Evolutionary conservation across 2,329 filamentous ascomycete genomes (phyloP).

Genomic region (Trichoderma cornu-damae): DNA sequence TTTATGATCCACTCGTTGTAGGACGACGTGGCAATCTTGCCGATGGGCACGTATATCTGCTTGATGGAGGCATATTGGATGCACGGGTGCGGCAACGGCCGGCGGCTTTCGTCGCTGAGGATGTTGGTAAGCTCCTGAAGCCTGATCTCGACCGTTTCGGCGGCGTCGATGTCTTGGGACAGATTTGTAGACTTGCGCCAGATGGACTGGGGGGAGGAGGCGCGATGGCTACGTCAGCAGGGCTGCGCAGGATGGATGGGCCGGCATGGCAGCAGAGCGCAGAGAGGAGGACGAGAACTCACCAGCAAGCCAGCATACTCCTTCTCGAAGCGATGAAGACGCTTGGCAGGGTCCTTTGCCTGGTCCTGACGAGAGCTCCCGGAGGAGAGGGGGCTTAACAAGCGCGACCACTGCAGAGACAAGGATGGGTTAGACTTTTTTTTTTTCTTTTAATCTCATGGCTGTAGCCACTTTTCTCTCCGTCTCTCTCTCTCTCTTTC

Average conservation of each 20-base stretch:
- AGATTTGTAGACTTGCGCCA: conserved; percentile 60
- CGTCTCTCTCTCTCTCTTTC: background rate
- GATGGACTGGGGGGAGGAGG: conserved; percentile 39
- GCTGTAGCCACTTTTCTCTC: background rate
- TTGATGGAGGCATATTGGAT: conserved; percentile 79
- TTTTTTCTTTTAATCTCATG: no score
- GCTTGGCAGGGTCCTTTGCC: conserved; percentile 58
- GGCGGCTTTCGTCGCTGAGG: conserved; percentile 82
- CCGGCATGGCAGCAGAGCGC: background rate
- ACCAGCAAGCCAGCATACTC: conserved; percentile 60
- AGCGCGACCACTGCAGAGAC: conserved; percentile 56
- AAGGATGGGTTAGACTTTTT: conserved; percentile 13
- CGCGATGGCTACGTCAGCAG: background rate
- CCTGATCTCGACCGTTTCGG: conserved; percentile 57
- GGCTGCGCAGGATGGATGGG: background rate
- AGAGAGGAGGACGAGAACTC: conserved; percentile 24
- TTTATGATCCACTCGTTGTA: conserved; percentile 82
- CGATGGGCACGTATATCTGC: conserved; percentile 83
- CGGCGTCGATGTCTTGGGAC: conserved; percentile 54
- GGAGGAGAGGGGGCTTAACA: conserved; percentile 58
- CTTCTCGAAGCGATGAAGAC: conserved; percentile 61
- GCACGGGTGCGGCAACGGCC: conserved; percentile 85
- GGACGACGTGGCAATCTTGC: conserved; percentile 80
- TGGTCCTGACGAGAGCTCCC: conserved; percentile 53
- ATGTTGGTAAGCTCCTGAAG: conserved; percentile 63